phyloP scores from a whole-genome alignment of 768 basidiomycete species.

The Mycena crocata region DNA sequence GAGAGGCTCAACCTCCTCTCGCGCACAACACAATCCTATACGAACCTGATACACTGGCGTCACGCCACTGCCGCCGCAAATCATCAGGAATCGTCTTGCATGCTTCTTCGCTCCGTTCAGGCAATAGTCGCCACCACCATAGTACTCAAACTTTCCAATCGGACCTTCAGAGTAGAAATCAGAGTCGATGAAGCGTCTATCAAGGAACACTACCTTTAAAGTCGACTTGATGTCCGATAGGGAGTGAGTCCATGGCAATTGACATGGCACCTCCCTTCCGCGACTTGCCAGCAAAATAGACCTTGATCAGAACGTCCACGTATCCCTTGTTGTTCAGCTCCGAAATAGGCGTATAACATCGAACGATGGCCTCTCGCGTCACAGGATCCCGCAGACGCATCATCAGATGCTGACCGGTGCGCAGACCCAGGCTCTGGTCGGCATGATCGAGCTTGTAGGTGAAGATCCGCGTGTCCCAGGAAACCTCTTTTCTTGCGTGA shows the following conservation, averaged over 20 bases:
- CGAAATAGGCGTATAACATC: slow-evolving; percentile 73
- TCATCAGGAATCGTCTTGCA: slow-evolving; percentile 59
- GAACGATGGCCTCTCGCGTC: slow-evolving; percentile 51
- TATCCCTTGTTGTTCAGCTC: slow-evolving; percentile 51
- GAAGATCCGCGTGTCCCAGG: slow-evolving; percentile 62
- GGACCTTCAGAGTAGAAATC: too few relatives aligned
- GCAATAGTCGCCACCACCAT: slow-evolving; percentile 51
- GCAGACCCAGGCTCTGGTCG: slow-evolving; percentile 62
- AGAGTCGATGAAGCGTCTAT: too few relatives aligned
- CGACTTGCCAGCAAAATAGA: slow-evolving; percentile 33
- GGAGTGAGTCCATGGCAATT: slow-evolving; percentile 55
- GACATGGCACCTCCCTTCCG: slow-evolving; percentile 67
- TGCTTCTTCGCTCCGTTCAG: slow-evolving; percentile 49
- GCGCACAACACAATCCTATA: too few relatives aligned
- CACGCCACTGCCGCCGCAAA: slow-evolving; percentile 68
- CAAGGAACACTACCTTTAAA: too few relatives aligned
- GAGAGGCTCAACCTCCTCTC: too few relatives aligned
- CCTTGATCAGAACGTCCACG: slow-evolving; percentile 68
- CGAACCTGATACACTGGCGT: slow-evolving; percentile 22
- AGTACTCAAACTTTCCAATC: slow-evolving; percentile 66
- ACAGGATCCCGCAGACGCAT: slow-evolving; percentile 51
- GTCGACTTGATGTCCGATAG: slow-evolving; percentile 61
- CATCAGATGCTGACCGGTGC: slow-evolving; percentile 71
- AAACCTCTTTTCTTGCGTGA: slow-evolving; percentile 49
- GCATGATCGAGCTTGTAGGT: slow-evolving; percentile 57